Evolutionary conservation across 2,329 filamentous ascomycete species (phyloP), one percentile per base, ranked within the genome.

Genomic region (Cladosporium velox): DNA sequence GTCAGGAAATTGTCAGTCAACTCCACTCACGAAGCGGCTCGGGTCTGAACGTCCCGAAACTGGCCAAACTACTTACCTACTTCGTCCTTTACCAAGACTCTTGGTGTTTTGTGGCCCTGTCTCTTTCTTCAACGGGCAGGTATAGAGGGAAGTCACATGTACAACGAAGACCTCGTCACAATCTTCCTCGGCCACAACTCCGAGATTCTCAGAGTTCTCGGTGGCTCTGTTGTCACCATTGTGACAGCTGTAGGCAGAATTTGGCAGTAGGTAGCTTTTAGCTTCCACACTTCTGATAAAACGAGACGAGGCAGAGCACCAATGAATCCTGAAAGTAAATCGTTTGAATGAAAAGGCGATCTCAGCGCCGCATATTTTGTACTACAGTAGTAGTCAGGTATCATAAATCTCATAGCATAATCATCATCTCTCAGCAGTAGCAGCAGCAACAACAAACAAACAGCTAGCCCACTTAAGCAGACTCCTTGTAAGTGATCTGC

Each of bases 401-500:
- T 55, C 52, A 34, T 55, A 55, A 55, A 55, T 18, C 52, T 55
- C 52, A 32, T 55, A 55, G n/a, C 41, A 24, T 47, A 24, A 47
- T 47, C 41, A 47, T 47, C 41, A 47, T 47, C 10, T 47, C 14
- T 21, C 41, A 24, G 14, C 28, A 55, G 14, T 8, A 34, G n/a
- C 30, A 54, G 52, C 15, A 32, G 15, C 24, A 54, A 12, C 51
- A 30, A n/a, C 26, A 32, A 44, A 44, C 38, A n/a, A 21, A 32
- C 52, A 34, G 14, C 15, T 21, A 28, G 28, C 51, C 15, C 6
- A 10, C 28, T 55, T 18, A 64, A 26, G 77, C 80, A 44, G 83
- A 81, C 49, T 66, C 78, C 69, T 67, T 75, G 65, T 67, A 71
- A 4, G 59, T 66, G 32, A 65, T 65, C 21, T 60, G 28, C 14